Conservation (phyloP, 2,329 filamentous ascomycete species). For the Fusarium stilboides region DNA sequence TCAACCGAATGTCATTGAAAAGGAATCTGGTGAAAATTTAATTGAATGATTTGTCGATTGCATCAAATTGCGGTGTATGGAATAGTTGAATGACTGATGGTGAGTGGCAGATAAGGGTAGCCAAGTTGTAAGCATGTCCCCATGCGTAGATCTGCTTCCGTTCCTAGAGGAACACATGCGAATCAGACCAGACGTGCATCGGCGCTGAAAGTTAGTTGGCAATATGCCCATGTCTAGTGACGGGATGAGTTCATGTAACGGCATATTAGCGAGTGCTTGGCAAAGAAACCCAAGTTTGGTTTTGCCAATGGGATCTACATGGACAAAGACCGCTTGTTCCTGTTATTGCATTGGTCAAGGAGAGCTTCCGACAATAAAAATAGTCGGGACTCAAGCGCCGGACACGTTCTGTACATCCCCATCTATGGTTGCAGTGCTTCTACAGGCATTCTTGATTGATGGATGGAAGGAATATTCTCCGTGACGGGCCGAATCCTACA, state of each 20-base stretch:
- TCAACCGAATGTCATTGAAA: not conserved
- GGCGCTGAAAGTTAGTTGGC: constrained; percentile 28
- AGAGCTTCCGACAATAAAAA: constrained; percentile 33
- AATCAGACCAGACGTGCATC: constrained; percentile 41
- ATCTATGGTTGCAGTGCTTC: constrained; percentile 31
- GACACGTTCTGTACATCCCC: constrained; percentile 20
- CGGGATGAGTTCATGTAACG: constrained; percentile 29
- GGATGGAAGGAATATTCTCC: constrained; percentile 32
- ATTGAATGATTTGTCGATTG: not conserved
- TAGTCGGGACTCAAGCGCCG: constrained; percentile 39
- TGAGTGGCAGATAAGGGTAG: constrained; percentile 15
- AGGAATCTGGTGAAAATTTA: not conserved
- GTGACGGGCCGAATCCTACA: constrained; percentile 34
- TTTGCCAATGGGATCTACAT: constrained; percentile 21
- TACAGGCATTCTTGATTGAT: constrained; percentile 16
- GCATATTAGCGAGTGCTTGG: constrained; percentile 34
- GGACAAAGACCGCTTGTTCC: constrained; percentile 32
- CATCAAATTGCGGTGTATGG: constrained; percentile 34
- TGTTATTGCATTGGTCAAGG: constrained; percentile 25
- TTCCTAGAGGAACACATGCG: constrained; percentile 20
- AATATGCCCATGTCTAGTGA: constrained; percentile 27
- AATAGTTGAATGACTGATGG: constrained; percentile 1
- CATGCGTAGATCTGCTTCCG: constrained; percentile 40
- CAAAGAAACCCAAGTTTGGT: constrained; percentile 5
- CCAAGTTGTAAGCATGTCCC: constrained; percentile 20